A percentile compares a stretch with the other conserved stretches of the same genome.
These are phyloP conservation scores for Aschersonia sp. DNA, from an alignment of 2,329 filamentous ascomycete genomes.

Conservation along the genomic window DNA sequence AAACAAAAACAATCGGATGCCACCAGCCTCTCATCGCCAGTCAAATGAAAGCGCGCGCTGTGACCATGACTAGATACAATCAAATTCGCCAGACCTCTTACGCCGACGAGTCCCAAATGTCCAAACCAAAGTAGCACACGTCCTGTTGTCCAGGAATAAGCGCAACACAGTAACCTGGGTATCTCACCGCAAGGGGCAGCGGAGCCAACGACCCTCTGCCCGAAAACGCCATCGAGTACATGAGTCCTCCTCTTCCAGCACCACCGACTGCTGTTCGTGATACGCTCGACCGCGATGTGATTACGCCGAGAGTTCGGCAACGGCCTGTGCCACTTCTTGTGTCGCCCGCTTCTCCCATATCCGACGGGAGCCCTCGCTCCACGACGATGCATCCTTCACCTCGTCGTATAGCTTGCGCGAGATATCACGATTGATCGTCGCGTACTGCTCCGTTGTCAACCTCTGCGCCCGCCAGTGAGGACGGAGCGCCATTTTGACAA, in stretches of 20 bases:
- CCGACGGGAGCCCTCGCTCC: slow-evolving; percentile 52
- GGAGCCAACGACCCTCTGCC: background rate
- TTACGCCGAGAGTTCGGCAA: slow-evolving; percentile 41
- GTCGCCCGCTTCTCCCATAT: slow-evolving; percentile 64
- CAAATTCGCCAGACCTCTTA: slow-evolving; percentile 5
- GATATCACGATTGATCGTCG: slow-evolving; percentile 77
- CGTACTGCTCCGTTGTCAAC: slow-evolving; percentile 81
- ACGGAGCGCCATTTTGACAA: slow-evolving; percentile 71
- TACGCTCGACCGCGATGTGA: slow-evolving; percentile 4
- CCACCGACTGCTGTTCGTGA: too few relatives aligned
- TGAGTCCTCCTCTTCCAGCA: background rate
- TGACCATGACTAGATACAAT: slow-evolving; percentile 4
- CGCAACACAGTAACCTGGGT: slow-evolving; percentile 10
- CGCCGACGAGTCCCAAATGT: slow-evolving; percentile 4
- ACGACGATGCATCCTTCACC: slow-evolving; percentile 34
- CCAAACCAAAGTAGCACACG: background rate
- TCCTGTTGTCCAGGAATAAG: background rate
- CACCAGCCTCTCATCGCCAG: slow-evolving; percentile 1
- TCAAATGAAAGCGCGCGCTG: slow-evolving; percentile 4
- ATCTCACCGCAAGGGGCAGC: slow-evolving; percentile 12
- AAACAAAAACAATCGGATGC: slow-evolving; percentile 5
- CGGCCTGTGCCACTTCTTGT: slow-evolving; percentile 63
- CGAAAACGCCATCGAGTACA: slow-evolving; percentile 12
- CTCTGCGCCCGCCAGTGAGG: slow-evolving; percentile 69
- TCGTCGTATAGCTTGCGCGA: slow-evolving; percentile 77